phyloP scores from a whole-genome alignment of 1,284 basidiomycete genomes.

The Athelia sp. region DNA sequence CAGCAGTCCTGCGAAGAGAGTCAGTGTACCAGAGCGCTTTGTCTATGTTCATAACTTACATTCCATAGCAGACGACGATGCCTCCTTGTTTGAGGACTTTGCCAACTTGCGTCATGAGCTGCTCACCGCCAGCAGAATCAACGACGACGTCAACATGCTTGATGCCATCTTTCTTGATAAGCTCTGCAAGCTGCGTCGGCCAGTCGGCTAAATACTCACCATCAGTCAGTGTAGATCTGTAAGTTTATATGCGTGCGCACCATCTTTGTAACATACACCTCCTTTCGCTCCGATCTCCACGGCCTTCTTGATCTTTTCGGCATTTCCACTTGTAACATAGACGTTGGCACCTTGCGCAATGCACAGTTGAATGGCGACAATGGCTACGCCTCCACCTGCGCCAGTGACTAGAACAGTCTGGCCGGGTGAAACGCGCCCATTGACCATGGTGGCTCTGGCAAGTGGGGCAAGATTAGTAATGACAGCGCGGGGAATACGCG shows the following conservation, averaged over 20 bases:
- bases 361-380: constrained; percentile 74
- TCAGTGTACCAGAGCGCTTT: neutral
- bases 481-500: neutral
- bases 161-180: constrained; percentile 40
- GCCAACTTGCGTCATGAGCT: constrained; percentile 56
- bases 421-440: constrained; percentile 57
- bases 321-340: constrained; percentile 76
- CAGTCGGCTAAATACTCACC: constrained; percentile 46
- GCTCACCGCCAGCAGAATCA: constrained; percentile 79
- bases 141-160: constrained; percentile 54
- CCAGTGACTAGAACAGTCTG: constrained; percentile 80
- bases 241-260: constrained; percentile 40
- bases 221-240: neutral
- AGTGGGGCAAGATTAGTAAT: neutral
- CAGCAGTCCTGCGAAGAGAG: constrained; percentile 57
- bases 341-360: constrained; percentile 75
- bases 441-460: constrained; percentile 62
- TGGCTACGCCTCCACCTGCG: constrained; percentile 80
- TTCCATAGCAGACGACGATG: constrained; percentile 71
- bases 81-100: constrained; percentile 68
- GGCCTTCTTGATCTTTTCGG: constrained; percentile 69
- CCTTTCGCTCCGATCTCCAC: constrained; percentile 70
- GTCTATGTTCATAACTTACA: constrained; percentile 35
- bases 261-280: constrained; percentile 70
- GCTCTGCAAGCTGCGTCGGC: constrained; percentile 48